These are phyloP conservation scores for Rhytidhysteron rufulum DNA, from an alignment of 2,329 filamentous ascomycete genomes.

Conservation along the genomic window DNA sequence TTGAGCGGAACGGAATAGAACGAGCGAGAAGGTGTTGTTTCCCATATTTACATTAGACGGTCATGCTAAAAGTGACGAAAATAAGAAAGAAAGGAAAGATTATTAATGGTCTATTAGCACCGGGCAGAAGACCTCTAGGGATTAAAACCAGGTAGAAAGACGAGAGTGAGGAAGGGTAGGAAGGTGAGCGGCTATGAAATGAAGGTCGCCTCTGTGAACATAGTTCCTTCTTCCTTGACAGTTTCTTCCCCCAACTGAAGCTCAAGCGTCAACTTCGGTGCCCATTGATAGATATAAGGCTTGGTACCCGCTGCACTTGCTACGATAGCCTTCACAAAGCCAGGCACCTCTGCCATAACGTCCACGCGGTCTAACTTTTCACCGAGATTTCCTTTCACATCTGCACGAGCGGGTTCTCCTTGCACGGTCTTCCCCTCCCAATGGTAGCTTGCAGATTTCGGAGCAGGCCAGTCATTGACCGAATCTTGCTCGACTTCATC, in stretches of 20 bases:
- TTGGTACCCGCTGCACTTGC: slow-evolving; percentile 84
- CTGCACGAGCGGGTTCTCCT: slow-evolving; percentile 66
- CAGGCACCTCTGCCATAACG: slow-evolving; percentile 94
- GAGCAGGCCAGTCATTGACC: slow-evolving; percentile 86
- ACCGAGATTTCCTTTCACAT: slow-evolving; percentile 66
- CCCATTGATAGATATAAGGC: slow-evolving; percentile 97
- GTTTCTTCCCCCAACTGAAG: slow-evolving; percentile 80
- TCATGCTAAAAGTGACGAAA: no score
- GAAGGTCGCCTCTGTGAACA: slow-evolving; percentile 94
- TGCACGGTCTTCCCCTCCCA: slow-evolving; percentile 80
- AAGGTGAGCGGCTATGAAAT: slow-evolving; percentile 62
- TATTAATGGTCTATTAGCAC: no score
- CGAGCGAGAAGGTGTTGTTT: no score
- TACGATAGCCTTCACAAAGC: slow-evolving; percentile 92
- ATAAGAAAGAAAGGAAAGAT: no score
- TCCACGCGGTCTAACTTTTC: slow-evolving; percentile 77
- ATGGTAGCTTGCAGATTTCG: slow-evolving; percentile 66
- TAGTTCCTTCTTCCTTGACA: slow-evolving; percentile 68
- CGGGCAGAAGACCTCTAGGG: neutral
- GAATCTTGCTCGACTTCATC: slow-evolving; percentile 65
- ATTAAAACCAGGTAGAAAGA: neutral
- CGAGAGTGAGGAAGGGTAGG: neutral
- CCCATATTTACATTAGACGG: no score
- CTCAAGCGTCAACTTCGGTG: slow-evolving; percentile 70
- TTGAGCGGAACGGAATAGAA: no score